Evolutionary conservation across 1,284 basidiomycete genomes (phyloP).

Genomic region (Cryptococcus floricola): DNA sequence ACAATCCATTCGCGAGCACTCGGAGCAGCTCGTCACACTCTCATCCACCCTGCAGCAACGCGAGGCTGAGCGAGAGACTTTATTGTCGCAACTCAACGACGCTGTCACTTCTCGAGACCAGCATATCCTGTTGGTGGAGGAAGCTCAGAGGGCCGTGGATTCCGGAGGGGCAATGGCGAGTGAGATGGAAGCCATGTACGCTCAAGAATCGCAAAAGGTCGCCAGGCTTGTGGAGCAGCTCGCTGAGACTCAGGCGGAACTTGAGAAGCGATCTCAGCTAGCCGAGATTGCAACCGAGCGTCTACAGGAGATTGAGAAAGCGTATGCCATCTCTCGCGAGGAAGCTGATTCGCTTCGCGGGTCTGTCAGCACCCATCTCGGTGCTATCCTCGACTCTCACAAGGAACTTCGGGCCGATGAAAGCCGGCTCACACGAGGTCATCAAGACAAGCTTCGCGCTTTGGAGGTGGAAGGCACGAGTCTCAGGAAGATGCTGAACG

Average conservation of each 20-base stretch:
- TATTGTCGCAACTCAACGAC: conserved; percentile 68
- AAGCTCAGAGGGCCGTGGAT: conserved; percentile 72
- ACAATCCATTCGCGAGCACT: conserved; percentile 68
- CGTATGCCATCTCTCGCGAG: conserved; percentile 81
- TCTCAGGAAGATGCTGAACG: conserved; percentile 71
- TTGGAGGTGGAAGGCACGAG: conserved; percentile 72
- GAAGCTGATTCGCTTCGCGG: conserved; percentile 81
- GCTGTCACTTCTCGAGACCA: conserved; percentile 67
- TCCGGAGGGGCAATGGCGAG: conserved; percentile 62
- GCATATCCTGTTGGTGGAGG: conserved; percentile 79
- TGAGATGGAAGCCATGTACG: conserved; percentile 74
- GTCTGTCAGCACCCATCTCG: conserved; percentile 75
- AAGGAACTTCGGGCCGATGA: conserved; percentile 74
- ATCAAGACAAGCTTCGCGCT: conserved; percentile 73
- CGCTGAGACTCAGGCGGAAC: conserved; percentile 68
- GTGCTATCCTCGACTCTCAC: conserved; percentile 78
- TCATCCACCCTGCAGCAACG: conserved; percentile 71
- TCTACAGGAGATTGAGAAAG: conserved; percentile 71
- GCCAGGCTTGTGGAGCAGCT: conserved; percentile 67
- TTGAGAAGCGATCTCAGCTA: conserved; percentile 69
- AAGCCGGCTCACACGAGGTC: conserved; percentile 65
- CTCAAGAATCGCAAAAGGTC: conserved; percentile 64
- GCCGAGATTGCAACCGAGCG: conserved; percentile 64
- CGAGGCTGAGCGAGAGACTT: conserved; percentile 69
- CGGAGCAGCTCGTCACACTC: conserved; percentile 69